Evolutionary conservation across 1,284 basidiomycete species (phyloP), one percentile per base, ranked within the genome.

Genomic region (Sporisorium reilianum): DNA sequence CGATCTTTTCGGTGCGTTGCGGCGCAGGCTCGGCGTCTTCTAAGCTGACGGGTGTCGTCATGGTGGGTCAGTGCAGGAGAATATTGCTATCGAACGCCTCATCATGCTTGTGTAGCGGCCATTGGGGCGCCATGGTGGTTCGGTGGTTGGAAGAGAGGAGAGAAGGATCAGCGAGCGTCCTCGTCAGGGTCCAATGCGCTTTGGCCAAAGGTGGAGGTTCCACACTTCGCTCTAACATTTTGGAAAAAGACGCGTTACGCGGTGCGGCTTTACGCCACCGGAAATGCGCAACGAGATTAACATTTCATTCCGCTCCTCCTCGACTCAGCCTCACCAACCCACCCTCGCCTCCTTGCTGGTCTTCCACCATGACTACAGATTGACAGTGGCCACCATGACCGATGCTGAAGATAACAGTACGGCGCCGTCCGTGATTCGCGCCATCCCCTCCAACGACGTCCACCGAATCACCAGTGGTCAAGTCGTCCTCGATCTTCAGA

Each of bases 401-500:
- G 10, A 3, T 3, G 25, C 20, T 5, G 18, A 30, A 9, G 53
- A 32, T 16, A 42, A 20, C n/a, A 12, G 11, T 26, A 40, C 2
- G 25, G 18, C 25, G 44, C n/a, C 23, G 22, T 52, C 54, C 7
- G 46, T 51, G n/a, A 83, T 83, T 34, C 58, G 58, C 34, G 73
- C 80, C 9, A 77, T 83, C 55, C 55, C 77, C 2, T 44, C 56
- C 14, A 23, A 41, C 11, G 82, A 82, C 46, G 77, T 83, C 18
- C 83, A 81, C 53, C 73, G 80, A 12, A 79, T 98, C 62, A 93
- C 94, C 0, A 94, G 94, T 6, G 95, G 94, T 0, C 97, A 99
- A 84, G 96, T 99, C 32, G 92, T 99, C 0, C 88, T 96, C 30
- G 95, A 98, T 84, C 89, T 99, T 1, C 94, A 95, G 81, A 92